Conservation (phyloP, 176 grass and related monocot genomes). For the Thinopyrum elongatum region DNA sequence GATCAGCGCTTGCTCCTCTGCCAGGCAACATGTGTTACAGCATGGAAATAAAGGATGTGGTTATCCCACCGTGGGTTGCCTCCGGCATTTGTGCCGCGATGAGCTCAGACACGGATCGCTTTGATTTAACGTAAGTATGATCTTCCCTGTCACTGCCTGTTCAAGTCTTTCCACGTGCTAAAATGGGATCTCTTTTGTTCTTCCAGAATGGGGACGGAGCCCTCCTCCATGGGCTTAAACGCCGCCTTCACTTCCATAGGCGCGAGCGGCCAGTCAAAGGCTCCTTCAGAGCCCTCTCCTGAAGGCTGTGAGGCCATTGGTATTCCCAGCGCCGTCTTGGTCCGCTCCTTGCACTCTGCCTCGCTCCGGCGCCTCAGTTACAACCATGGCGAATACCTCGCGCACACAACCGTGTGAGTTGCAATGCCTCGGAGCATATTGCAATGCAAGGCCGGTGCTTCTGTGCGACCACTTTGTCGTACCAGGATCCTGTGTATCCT, state of each 20-base stretch:
- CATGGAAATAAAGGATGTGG: constrained; percentile 69
- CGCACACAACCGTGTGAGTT: constrained; percentile 41
- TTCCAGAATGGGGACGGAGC: constrained; percentile 52
- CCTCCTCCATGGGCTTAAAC: constrained; percentile 61
- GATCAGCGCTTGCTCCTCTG: constrained; percentile 17
- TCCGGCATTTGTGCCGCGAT: constrained; percentile 67
- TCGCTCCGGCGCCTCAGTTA: constrained; percentile 62
- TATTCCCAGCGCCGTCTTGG: constrained; percentile 39
- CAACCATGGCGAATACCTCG: constrained; percentile 38
- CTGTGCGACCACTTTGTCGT: background rate
- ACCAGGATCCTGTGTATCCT: background rate
- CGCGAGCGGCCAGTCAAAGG: background rate
- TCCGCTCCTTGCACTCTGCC: constrained; percentile 33
- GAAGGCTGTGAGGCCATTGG: constrained; percentile 24
- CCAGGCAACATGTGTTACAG: constrained; percentile 62
- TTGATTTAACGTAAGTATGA: constrained; percentile 50
- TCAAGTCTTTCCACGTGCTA: background rate
- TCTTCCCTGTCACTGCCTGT: background rate
- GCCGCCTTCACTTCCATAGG: constrained; percentile 46
- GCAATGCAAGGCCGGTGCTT: background rate
- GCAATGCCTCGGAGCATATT: background rate
- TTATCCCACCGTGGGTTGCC: constrained; percentile 82
- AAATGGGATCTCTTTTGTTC: background rate
- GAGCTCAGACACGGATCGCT: constrained; percentile 44
- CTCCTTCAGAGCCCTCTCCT: background rate